These are phyloP conservation scores for Loxodes magnus DNA, from an alignment of 73 alveolate species.

Conservation along the genomic window DNA sequence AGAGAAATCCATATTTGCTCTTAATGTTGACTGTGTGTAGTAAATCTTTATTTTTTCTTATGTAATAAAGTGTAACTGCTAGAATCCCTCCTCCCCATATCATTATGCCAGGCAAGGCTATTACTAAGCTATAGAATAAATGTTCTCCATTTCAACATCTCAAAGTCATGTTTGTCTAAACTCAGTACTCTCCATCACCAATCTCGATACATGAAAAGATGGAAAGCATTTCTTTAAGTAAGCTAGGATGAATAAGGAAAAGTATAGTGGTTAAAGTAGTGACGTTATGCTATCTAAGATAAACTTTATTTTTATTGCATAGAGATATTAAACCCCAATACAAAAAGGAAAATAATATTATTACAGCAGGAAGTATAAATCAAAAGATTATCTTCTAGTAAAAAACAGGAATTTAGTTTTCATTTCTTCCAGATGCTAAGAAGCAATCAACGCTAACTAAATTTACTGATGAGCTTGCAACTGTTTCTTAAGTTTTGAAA, in stretches of 20 bases:
- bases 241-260: not conserved
- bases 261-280: not conserved
- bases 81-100: conserved; percentile 48
- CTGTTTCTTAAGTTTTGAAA: conserved; percentile 24
- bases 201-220: not conserved
- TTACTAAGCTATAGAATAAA: not conserved
- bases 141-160: conserved; percentile 20
- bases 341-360: conserved; percentile 12
- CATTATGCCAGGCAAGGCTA: conserved; percentile 26
- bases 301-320: too few species aligned
- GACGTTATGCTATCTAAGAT: too few species aligned
- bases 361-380: conserved; percentile 19
- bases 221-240: not conserved
- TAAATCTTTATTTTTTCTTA: conserved; percentile 9
- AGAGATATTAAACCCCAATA: conserved; percentile 24
- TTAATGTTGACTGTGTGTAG: conserved; percentile 17
- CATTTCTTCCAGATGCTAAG: conserved; percentile 13
- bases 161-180: conserved; percentile 4
- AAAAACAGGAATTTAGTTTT: conserved; percentile 19
- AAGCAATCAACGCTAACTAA: conserved; percentile 50
- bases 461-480: conserved; percentile 21
- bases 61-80: conserved; percentile 21
- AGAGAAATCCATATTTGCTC: conserved; percentile 17
- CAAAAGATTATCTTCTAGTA: conserved; percentile 24
- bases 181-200: conserved; percentile 4